Conservation (phyloP, 176 grass and related monocot species). For the Carex littledalei region DNA sequence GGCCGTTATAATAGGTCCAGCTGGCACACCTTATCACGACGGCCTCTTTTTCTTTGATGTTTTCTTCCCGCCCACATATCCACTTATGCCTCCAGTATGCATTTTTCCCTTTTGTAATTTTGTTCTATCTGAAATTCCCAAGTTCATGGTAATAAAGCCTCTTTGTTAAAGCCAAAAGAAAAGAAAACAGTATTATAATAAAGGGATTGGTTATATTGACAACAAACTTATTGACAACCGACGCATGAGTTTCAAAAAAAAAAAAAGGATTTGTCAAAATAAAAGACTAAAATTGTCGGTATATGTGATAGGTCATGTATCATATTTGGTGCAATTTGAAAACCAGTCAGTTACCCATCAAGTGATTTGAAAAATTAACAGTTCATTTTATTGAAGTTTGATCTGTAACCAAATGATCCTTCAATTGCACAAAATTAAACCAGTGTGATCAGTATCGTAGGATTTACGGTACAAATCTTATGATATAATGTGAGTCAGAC, state of each 20-base stretch:
- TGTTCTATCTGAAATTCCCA: slow-evolving; percentile 11
- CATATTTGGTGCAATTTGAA: background rate
- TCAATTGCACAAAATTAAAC: background rate
- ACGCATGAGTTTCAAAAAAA: too few species aligned
- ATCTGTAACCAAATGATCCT: background rate
- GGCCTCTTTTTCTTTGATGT: slow-evolving; percentile 84
- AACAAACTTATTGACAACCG: background rate
- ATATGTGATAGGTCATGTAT: background rate
- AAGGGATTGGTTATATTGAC: background rate
- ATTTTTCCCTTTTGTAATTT: slow-evolving; percentile 3
- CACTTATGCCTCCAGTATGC: slow-evolving; percentile 52
- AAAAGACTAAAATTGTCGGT: background rate
- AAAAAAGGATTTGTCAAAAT: background rate
- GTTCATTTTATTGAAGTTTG: background rate
- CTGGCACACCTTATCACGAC: slow-evolving; percentile 84
- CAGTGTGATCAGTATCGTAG: background rate
- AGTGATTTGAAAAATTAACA: background rate
- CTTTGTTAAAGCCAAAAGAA: background rate
- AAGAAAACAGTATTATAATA: background rate
- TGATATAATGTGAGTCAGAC: background rate
- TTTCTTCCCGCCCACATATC: slow-evolving; percentile 61
- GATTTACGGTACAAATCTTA: background rate
- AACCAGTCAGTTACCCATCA: background rate
- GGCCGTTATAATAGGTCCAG: slow-evolving; percentile 64
- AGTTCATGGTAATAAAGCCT: background rate